Conservation (phyloP, 352 stramenopile species). For the Elongisporangium anandrum region DNA sequence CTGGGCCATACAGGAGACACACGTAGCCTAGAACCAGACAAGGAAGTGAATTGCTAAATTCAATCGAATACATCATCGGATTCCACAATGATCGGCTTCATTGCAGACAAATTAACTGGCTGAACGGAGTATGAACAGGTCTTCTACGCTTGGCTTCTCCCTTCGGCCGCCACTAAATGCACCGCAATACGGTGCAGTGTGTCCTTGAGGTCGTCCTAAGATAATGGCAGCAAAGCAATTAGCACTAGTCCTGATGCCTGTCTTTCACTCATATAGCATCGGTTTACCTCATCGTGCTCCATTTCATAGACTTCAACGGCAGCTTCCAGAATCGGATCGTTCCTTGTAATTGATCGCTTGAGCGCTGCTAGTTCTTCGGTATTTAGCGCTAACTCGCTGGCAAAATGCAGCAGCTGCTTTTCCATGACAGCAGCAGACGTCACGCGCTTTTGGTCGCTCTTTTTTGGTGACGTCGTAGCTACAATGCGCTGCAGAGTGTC, state of each 20-base stretch:
- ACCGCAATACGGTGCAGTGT: slow-evolving; percentile 39
- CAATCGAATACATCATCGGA: neutral
- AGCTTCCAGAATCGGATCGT: slow-evolving; percentile 36
- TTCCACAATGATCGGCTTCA: neutral
- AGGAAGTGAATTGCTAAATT: neutral
- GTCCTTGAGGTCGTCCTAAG: slow-evolving; percentile 46
- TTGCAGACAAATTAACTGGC: neutral
- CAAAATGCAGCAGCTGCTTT: slow-evolving; percentile 38
- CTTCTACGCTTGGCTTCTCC: neutral
- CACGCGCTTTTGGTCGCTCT: neutral
- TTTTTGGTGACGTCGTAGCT: slow-evolving; percentile 3
- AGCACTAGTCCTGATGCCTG: no score
- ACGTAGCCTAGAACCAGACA: neutral
- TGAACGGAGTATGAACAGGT: neutral
- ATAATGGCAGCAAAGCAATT: no score
- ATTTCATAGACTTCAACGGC: slow-evolving; percentile 32
- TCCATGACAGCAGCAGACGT: slow-evolving; percentile 15
- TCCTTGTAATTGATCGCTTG: slow-evolving; percentile 31
- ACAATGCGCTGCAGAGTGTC: slow-evolving; percentile 54
- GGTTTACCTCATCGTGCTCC: slow-evolving; percentile 36
- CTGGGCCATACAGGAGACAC: no score
- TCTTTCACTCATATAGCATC: no score
- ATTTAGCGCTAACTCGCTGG: slow-evolving; percentile 23
- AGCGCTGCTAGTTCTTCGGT: slow-evolving; percentile 23
- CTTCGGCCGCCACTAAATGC: slow-evolving; percentile 15